Conservation (phyloP, 2,329 filamentous ascomycete species). For the Onygenales sp. region DNA sequence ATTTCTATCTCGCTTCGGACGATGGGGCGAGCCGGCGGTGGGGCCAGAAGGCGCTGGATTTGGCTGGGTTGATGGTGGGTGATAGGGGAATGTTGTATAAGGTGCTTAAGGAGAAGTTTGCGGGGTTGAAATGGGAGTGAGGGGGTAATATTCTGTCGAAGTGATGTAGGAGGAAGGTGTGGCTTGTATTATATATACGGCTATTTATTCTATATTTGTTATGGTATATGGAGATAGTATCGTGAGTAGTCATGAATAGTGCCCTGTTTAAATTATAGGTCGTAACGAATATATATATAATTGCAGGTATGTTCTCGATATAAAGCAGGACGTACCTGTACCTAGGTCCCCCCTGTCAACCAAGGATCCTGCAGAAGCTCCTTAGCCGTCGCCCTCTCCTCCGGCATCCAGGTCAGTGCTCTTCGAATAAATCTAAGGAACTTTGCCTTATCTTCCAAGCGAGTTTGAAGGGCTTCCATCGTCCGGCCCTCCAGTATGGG, state of each 20-base stretch:
- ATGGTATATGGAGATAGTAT: background rate
- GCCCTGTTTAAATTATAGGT: too few species aligned
- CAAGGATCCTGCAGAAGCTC: conserved; percentile 28
- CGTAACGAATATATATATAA: too few species aligned
- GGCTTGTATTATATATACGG: background rate
- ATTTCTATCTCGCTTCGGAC: conserved; percentile 33
- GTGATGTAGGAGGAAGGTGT: background rate
- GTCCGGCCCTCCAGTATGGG: conserved; percentile 18
- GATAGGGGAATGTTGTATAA: conserved; percentile 16
- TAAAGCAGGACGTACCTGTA: too few species aligned
- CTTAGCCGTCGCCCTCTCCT: conserved; percentile 25
- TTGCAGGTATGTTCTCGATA: too few species aligned
- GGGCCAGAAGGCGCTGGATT: conserved; percentile 26
- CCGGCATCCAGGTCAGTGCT: conserved; percentile 28
- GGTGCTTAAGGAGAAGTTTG: conserved; percentile 21
- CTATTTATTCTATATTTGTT: background rate
- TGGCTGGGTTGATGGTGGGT: conserved; percentile 20
- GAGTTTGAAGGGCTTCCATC: conserved; percentile 14
- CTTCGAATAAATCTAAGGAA: conserved; percentile 27
- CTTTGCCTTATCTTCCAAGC: conserved; percentile 13
- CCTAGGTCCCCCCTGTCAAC: conserved; percentile 10
- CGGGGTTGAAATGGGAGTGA: conserved; percentile 15
- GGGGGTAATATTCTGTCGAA: background rate
- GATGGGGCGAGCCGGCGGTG: conserved; percentile 26
- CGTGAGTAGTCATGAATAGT: too few species aligned